Evolutionary conservation across 257 asterid species (phyloP).

Genomic region (Fraxinus americana): DNA sequence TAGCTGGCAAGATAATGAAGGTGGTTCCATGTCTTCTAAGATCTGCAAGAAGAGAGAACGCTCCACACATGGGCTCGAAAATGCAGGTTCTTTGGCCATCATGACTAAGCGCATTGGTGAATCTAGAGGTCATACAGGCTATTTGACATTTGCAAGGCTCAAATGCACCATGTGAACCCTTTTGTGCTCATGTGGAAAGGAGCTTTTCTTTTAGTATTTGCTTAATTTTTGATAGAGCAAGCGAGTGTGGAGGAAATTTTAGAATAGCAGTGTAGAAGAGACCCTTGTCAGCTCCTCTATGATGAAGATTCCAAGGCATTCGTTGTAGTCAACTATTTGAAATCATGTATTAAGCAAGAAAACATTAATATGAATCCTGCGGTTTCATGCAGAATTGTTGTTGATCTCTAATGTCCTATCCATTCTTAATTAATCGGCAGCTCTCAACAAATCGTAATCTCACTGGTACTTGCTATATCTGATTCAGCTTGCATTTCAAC

Average conservation of each 20-base stretch:
- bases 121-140: constrained; percentile 87
- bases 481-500: too few species aligned
- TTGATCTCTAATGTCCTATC: too few species aligned
- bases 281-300: background rate
- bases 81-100: constrained; percentile 39
- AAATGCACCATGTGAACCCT: constrained; percentile 41
- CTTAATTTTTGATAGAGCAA: background rate
- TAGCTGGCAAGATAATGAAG: constrained; percentile 54
- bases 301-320: background rate
- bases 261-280: background rate
- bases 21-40: constrained; percentile 38
- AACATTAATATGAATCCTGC: too few species aligned
- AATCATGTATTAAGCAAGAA: too few species aligned
- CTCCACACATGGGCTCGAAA: constrained; percentile 45
- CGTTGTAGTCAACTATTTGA: too few species aligned
- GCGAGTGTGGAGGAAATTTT: background rate
- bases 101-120: constrained; percentile 68
- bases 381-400: too few species aligned
- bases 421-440: too few species aligned
- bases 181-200: background rate
- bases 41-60: constrained; percentile 73
- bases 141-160: constrained; percentile 88
- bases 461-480: too few species aligned
- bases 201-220: background rate
- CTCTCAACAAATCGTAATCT: too few species aligned